These are phyloP conservation scores for Yamadazyma paraphyllophila DNA, from an alignment of 805 yeast species.

Conservation along the genomic window DNA sequence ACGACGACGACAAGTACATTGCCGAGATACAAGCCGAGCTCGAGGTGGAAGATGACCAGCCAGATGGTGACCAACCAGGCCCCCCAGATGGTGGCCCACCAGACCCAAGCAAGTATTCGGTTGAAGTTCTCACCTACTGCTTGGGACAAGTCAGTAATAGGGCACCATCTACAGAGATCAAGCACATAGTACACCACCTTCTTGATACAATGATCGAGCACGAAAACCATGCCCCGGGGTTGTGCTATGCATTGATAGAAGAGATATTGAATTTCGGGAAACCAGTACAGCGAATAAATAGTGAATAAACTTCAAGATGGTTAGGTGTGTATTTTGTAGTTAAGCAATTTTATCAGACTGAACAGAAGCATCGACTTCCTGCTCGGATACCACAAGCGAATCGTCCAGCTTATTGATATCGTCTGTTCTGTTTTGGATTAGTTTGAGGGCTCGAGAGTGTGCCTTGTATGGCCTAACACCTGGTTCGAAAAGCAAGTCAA, in stretches of 20 bases:
- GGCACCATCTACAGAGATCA: background rate
- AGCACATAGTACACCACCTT: background rate
- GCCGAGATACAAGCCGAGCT: background rate
- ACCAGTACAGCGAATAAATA: background rate
- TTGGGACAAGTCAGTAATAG: background rate
- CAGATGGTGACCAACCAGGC: background rate
- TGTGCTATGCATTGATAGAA: background rate
- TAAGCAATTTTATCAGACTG: background rate
- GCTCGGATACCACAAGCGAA: background rate
- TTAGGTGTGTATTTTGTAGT: background rate
- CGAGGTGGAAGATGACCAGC: background rate
- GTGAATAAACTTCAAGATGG: background rate
- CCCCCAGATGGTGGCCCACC: background rate
- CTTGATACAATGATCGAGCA: background rate
- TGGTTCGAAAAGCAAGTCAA: conserved; percentile 29
- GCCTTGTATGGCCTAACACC: conserved; percentile 33
- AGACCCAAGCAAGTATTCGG: background rate
- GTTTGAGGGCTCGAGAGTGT: conserved; percentile 23
- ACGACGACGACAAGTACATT: background rate
- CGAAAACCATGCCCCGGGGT: background rate
- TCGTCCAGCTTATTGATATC: background rate
- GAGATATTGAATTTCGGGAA: background rate
- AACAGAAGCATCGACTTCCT: background rate
- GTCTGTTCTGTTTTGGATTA: conserved; percentile 4
- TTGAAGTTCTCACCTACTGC: background rate